Percentiles rank a stretch among this genome's conserved stretches.
Evolutionary conservation across 2,329 filamentous ascomycete species (phyloP).

Genomic region (Aureobasidium pullulans): DNA sequence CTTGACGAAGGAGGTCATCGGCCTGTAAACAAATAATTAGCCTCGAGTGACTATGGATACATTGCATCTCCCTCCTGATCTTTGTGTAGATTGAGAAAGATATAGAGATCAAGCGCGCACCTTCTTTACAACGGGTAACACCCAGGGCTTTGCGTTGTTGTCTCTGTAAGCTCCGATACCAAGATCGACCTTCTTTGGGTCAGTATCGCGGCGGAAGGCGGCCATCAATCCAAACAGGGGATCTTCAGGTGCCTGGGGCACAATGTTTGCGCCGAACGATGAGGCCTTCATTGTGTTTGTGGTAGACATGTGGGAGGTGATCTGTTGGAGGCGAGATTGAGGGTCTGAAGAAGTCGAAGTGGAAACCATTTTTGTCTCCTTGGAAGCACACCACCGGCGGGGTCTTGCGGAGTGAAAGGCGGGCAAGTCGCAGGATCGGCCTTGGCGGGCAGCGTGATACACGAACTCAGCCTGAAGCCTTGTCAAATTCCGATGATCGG

Average conservation of each 20-base stretch:
- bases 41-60: neutral
- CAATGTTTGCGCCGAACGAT: conserved; percentile 66
- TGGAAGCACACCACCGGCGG: conserved; percentile 1
- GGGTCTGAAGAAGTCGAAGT: conserved; percentile 37
- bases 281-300: conserved; percentile 49
- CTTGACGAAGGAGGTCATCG: conserved; percentile 78
- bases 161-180: conserved; percentile 94
- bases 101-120: conserved; percentile 41
- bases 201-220: conserved; percentile 73
- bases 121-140: conserved; percentile 93
- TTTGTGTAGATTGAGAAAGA: neutral
- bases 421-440: neutral
- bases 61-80: neutral
- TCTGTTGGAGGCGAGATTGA: conserved; percentile 42
- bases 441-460: neutral
- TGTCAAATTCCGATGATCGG: neutral
- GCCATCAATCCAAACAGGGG: conserved; percentile 88
- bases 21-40: conserved; percentile 50
- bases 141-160: conserved; percentile 93
- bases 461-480: conserved; percentile 6
- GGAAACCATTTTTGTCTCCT: conserved; percentile 11
- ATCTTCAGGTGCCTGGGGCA: conserved; percentile 90
- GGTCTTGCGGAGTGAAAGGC: conserved; percentile 9
- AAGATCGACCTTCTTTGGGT: conserved; percentile 79
- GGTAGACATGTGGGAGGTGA: conserved; percentile 65